A percentile compares a stretch with the other conserved stretches of the same genome.
Evolutionary conservation across 441 rosid species (phyloP).

Genomic region (Bocquillonia castaneifolia): DNA sequence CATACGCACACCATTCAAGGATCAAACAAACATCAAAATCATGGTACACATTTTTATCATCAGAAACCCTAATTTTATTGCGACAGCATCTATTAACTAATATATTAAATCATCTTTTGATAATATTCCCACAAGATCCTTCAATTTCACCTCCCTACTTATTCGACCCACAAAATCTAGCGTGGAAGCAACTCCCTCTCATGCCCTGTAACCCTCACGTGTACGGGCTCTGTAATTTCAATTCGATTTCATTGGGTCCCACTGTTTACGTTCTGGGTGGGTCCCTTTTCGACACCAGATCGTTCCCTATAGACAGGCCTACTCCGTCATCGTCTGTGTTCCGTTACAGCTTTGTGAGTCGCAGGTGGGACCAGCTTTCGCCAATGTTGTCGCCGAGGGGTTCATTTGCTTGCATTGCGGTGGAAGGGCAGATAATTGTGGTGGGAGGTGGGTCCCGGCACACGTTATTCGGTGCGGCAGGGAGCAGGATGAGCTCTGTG

Average conservation of each 20-base stretch:
- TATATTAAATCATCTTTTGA: conserved; percentile 56
- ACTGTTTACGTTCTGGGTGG: conserved; percentile 76
- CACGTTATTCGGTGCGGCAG: conserved; percentile 68
- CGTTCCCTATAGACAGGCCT: conserved; percentile 79
- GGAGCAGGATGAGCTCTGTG: conserved; percentile 70
- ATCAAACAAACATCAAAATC: conserved; percentile 63
- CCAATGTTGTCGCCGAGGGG: conserved; percentile 86
- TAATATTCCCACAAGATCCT: conserved; percentile 84
- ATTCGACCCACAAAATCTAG: conserved; percentile 60
- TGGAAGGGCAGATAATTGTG: conserved; percentile 58
- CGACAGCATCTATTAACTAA: conserved; percentile 35
- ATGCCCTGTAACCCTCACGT: conserved; percentile 76
- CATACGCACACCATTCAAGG: conserved; percentile 69
- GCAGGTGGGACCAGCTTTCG: conserved; percentile 57
- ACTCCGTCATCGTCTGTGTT: conserved; percentile 57
- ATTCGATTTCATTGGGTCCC: conserved; percentile 55
- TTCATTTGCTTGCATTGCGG: conserved; percentile 83
- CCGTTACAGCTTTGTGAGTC: conserved; percentile 49
- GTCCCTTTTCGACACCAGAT: conserved; percentile 72
- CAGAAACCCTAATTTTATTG: conserved; percentile 53
- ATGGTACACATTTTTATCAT: conserved; percentile 72
- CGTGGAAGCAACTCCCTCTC: conserved; percentile 69
- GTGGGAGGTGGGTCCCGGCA: conserved; percentile 93
- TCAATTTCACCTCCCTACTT: conserved; percentile 67
- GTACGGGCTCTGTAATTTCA: conserved; percentile 84